Conservation (phyloP, 2,329 filamentous ascomycete species). For the Fusarium metavorans region DNA sequence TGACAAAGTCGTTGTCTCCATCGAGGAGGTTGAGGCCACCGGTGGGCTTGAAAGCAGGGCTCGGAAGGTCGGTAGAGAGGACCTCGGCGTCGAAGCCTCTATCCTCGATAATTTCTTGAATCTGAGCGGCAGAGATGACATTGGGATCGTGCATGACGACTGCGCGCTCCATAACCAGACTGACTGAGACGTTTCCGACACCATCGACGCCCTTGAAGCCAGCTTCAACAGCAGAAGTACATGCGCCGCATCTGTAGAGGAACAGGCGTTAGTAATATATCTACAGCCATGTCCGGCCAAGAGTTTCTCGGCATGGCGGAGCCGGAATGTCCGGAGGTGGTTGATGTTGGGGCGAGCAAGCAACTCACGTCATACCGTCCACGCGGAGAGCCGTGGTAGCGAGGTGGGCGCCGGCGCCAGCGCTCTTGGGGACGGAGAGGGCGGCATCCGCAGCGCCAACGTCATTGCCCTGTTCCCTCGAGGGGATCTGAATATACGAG, state of each 20-base stretch:
- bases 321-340: conserved; percentile 29
- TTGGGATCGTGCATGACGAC: conserved; percentile 89
- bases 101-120: conserved; percentile 90
- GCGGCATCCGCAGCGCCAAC: conserved; percentile 25
- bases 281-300: background rate
- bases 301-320: background rate
- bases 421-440: conserved; percentile 48
- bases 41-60: conserved; percentile 58
- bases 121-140: conserved; percentile 77
- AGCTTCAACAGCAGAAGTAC: conserved; percentile 93
- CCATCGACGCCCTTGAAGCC: conserved; percentile 87
- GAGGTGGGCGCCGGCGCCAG: conserved; percentile 68
- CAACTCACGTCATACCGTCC: conserved; percentile 82
- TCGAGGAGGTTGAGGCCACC: conserved; percentile 51
- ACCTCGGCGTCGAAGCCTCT: conserved; percentile 91
- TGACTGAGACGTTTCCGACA: conserved; percentile 88
- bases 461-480: conserved; percentile 53
- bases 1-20: conserved; percentile 61
- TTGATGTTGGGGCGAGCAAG: conserved; percentile 10
- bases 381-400: conserved; percentile 92
- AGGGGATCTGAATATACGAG: conserved; percentile 60
- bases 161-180: conserved; percentile 94
- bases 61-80: conserved; percentile 82
- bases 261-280: conserved; percentile 46
- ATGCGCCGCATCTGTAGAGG: conserved; percentile 83